Evolutionary conservation across 2,329 filamentous ascomycete genomes (phyloP).

Genomic region (Stromatinia cepivora): DNA sequence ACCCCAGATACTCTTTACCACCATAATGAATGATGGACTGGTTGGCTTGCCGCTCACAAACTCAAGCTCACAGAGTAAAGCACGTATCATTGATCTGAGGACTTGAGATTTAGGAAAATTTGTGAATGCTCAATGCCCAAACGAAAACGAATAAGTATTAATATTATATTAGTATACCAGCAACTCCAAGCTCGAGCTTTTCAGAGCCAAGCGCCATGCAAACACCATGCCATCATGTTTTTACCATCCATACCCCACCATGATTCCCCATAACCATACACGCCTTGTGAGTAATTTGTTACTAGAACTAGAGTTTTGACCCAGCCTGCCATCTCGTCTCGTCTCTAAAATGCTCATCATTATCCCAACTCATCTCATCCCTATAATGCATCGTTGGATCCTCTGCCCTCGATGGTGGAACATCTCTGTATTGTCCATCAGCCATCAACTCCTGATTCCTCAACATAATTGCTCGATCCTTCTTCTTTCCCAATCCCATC

Average conservation of each 20-base stretch:
- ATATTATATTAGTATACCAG: not conserved
- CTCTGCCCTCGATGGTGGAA: constrained; percentile 19
- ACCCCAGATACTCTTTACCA: not conserved
- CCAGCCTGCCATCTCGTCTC: not conserved
- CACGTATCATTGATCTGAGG: not conserved
- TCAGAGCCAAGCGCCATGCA: not conserved
- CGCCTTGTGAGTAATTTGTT: too few species aligned
- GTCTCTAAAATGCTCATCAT: constrained; percentile 4
- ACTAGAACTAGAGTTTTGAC: not conserved
- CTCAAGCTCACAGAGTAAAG: not conserved
- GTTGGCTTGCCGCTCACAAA: not conserved
- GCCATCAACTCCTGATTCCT: constrained; percentile 32
- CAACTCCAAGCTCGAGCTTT: not conserved
- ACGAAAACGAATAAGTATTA: not conserved
- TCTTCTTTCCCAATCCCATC: constrained; percentile 33
- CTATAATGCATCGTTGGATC: constrained; percentile 20
- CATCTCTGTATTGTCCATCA: constrained; percentile 32
- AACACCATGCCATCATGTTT: not conserved
- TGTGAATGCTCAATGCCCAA: not conserved
- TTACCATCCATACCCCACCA: not conserved
- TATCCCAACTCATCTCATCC: constrained; percentile 19
- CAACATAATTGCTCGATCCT: constrained; percentile 31
- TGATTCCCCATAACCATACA: not conserved
- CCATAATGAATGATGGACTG: not conserved
- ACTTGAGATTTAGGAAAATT: too few species aligned